Percentiles rank a stretch among this genome's conserved stretches.
Conservation (phyloP, 2,329 filamentous ascomycete genomes). For the Ceratocystis cacaofunesta region DNA sequence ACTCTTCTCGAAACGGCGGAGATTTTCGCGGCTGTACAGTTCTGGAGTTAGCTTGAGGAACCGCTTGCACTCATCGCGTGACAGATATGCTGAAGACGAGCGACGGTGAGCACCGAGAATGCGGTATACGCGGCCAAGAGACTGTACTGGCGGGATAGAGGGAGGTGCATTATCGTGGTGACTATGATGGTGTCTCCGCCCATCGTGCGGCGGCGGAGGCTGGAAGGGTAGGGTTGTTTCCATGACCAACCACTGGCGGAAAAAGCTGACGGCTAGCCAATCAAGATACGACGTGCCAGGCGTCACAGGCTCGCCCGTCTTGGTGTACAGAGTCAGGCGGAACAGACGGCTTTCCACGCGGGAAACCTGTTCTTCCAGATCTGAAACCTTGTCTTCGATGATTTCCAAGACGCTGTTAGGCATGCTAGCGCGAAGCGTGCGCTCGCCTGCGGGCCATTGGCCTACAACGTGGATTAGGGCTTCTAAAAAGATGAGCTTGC, state of each 20-base stretch:
- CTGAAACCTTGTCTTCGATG: slow-evolving; percentile 89
- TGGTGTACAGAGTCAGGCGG: slow-evolving; percentile 62
- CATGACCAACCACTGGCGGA: slow-evolving; percentile 85
- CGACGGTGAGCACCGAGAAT: slow-evolving; percentile 48
- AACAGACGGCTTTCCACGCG: slow-evolving; percentile 72
- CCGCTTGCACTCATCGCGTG: slow-evolving; percentile 75
- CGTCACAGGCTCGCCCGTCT: slow-evolving; percentile 65
- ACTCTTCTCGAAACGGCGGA: slow-evolving; percentile 70
- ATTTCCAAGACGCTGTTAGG: slow-evolving; percentile 68
- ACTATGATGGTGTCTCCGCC: slow-evolving; percentile 17
- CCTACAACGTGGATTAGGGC: slow-evolving; percentile 88
- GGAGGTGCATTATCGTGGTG: slow-evolving; percentile 20
- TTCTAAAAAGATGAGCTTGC: slow-evolving; percentile 71
- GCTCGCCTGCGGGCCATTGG: slow-evolving; percentile 73
- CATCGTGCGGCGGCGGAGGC: background rate
- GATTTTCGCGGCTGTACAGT: slow-evolving; percentile 71
- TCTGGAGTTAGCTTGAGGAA: slow-evolving; percentile 76
- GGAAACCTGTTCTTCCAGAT: slow-evolving; percentile 68
- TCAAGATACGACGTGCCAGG: slow-evolving; percentile 71
- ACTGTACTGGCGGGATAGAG: slow-evolving; percentile 34
- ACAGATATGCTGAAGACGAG: slow-evolving; percentile 47
- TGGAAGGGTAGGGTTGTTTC: slow-evolving; percentile 56
- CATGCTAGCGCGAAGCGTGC: slow-evolving; percentile 58
- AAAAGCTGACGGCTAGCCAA: slow-evolving; percentile 76
- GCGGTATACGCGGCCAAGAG: slow-evolving; percentile 55